A percentile compares a stretch with the other conserved stretches of the same genome.
Evolutionary conservation across 331 rosid species (phyloP).

Genomic region (Acacia concinna): DNA sequence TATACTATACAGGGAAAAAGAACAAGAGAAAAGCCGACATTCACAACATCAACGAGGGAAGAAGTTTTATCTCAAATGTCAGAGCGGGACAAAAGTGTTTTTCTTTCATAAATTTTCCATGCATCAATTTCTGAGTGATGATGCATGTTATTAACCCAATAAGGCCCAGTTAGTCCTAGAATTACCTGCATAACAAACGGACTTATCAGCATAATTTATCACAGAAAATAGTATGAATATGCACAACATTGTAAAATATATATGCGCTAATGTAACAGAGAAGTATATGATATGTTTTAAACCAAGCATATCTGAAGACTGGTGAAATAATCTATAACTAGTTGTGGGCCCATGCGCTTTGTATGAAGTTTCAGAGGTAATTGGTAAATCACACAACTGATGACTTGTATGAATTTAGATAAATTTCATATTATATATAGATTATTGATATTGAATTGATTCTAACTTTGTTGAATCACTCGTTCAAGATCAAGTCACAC

Average conservation of each 20-base stretch:
- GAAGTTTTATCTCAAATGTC: neutral
- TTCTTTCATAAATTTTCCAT: slow-evolving; percentile 22
- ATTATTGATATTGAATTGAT: neutral
- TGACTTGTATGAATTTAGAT: neutral
- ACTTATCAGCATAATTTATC: slow-evolving; percentile 13
- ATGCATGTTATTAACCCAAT: slow-evolving; percentile 9
- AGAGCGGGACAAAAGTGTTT: slow-evolving; percentile 18
- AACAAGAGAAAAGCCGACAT: neutral
- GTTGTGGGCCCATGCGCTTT: neutral
- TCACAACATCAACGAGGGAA: neutral
- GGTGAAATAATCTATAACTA: neutral
- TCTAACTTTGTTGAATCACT: slow-evolving; percentile 3
- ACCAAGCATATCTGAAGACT: neutral
- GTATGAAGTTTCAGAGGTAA: too few species aligned
- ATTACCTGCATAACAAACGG: slow-evolving; percentile 29
- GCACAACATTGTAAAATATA: neutral
- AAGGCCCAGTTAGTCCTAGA: slow-evolving; percentile 6
- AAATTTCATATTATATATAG: neutral
- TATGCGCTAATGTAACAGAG: neutral
- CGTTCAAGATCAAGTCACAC: slow-evolving; percentile 15
- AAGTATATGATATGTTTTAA: neutral
- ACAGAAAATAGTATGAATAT: neutral
- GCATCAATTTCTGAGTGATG: slow-evolving; percentile 25
- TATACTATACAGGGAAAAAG: slow-evolving; percentile 17
- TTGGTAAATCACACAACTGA: too few species aligned